Evolutionary conservation across 2,329 filamentous ascomycete genomes (phyloP), one percentile per base, ranked within the genome.

Genomic region (Fusarium sp.): DNA sequence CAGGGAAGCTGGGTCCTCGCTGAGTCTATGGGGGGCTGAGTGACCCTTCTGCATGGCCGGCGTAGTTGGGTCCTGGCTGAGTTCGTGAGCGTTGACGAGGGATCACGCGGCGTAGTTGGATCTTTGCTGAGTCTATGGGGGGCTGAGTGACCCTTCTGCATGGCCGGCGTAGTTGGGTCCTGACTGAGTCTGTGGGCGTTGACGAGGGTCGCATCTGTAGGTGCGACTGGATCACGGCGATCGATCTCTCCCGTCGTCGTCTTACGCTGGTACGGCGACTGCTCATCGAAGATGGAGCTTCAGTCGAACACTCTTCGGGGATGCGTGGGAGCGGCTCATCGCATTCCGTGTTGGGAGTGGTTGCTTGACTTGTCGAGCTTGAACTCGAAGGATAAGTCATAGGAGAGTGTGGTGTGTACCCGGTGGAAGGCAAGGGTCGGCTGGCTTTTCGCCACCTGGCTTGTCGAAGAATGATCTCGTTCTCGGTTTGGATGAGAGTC

Each of bases 391-490:
- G 63, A 18, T 37, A 60, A 20, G 60, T 72, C 80, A 82, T 82
- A 20, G 76, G 74, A 13, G 72, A 35, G 3, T 70, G 57, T 4
- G 74, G 30, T 16, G 66, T 57, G 57, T 82, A 82, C 32, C 67
- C 75, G 18, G 37, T 32, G 18, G 67, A 43, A 13, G 59, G 35
- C 9, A 63, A 66, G 45, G 57, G 50, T 7, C 48, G 35, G 7
- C 50, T 64, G n/a, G 50, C 63, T 16, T 70, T 72, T 27, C 43
- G 64, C 37, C 70, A 64, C 18, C 70, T 64, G 41, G 59, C 75
- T 56, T 83, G 77, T 32, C 82, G 81, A 25, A 78, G 32, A 0
- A 78, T 58, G 34, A 84, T 82, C 66, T 84, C 82, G 13, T 80
- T 71, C 41, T 84, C 81, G 34, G 75, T 78, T 5, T 78, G 75